Evolutionary conservation across 2,329 filamentous ascomycete genomes (phyloP).

Genomic region (Phyllachora maydis): DNA sequence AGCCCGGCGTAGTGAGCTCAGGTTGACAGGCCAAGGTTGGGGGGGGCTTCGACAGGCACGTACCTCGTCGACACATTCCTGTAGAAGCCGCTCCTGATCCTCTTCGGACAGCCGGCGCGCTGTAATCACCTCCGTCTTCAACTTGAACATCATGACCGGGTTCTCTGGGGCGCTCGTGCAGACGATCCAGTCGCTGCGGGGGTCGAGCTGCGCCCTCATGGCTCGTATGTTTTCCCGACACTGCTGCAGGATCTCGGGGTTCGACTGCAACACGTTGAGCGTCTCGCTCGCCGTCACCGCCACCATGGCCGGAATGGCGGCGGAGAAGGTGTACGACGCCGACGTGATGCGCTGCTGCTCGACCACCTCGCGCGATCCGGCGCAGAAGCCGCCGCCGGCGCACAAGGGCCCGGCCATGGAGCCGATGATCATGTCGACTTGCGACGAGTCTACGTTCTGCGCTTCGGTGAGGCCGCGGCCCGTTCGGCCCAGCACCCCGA

Average conservation of each 20-base stretch:
- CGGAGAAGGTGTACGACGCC: conserved; percentile 86
- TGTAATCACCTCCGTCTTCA: conserved; percentile 68
- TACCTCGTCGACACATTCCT: conserved; percentile 95
- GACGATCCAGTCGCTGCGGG: conserved; percentile 78
- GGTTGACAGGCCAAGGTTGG: too few relatives aligned
- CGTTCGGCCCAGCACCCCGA: conserved; percentile 79
- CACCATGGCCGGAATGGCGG: conserved; percentile 78
- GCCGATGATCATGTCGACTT: conserved; percentile 94
- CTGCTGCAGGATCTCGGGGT: conserved; percentile 58
- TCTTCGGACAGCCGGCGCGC: conserved; percentile 44
- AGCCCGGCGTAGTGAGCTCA: too few relatives aligned
- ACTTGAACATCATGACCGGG: conserved; percentile 61
- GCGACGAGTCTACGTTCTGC: conserved; percentile 82
- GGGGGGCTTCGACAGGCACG: too few relatives aligned
- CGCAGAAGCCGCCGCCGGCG: conserved; percentile 89
- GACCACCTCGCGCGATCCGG: conserved; percentile 75
- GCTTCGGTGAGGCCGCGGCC: conserved; percentile 88
- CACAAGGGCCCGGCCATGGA: conserved; percentile 79
- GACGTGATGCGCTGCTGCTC: conserved; percentile 92
- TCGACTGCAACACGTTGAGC: conserved; percentile 65
- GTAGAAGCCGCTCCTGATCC: conserved; percentile 69
- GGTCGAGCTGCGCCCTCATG: conserved; percentile 76
- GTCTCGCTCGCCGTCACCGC: conserved; percentile 94
- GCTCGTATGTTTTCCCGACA: conserved; percentile 72
- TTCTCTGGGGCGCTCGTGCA: conserved; percentile 72